Percentiles rank a stretch among this genome's conserved stretches.
Evolutionary conservation across 129 eudicot genomes (phyloP).

Genomic region (Escallonia rubra): DNA sequence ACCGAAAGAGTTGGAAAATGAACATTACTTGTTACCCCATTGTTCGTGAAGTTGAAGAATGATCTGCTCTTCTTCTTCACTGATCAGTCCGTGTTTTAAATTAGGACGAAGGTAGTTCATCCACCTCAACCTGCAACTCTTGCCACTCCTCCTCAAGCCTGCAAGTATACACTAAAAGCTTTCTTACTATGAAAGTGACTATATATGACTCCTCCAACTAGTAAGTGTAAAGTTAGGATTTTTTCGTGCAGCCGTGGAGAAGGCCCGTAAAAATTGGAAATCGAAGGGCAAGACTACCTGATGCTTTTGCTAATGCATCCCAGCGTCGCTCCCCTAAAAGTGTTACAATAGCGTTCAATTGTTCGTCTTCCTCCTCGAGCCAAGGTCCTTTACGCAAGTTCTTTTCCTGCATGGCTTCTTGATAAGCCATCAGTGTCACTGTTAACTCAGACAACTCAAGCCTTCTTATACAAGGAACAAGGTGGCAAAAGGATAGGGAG

Average conservation of each 20-base stretch:
- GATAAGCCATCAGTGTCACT: slow-evolving; percentile 3
- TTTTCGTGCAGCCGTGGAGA: too few species aligned
- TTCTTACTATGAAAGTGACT: too few species aligned
- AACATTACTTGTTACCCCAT: slow-evolving; percentile 71
- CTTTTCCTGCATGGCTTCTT: slow-evolving; percentile 26
- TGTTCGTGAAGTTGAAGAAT: slow-evolving; percentile 57
- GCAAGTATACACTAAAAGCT: not conserved
- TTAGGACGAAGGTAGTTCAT: slow-evolving; percentile 73
- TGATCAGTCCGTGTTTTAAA: slow-evolving; percentile 60
- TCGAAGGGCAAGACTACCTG: slow-evolving; percentile 34
- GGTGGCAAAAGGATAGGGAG: slow-evolving; percentile 11
- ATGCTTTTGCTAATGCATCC: slow-evolving; percentile 79
- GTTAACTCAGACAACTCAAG: not conserved
- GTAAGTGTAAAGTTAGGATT: too few species aligned
- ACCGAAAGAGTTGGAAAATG: too few species aligned
- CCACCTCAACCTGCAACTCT: slow-evolving; percentile 79
- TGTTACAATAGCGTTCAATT: slow-evolving; percentile 34
- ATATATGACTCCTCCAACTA: too few species aligned
- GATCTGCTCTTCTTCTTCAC: slow-evolving; percentile 50
- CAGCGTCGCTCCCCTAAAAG: slow-evolving; percentile 64
- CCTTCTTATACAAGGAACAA: slow-evolving; percentile 34
- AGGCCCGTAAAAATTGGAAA: too few species aligned
- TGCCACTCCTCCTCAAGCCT: slow-evolving; percentile 81
- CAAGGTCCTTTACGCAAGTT: slow-evolving; percentile 74
- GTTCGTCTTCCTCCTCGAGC: slow-evolving; percentile 70